A percentile compares a stretch with the other conserved stretches of the same genome.
Evolutionary conservation across 2,329 filamentous ascomycete species (phyloP).

Genomic region (Amesomyces nigricolor): DNA sequence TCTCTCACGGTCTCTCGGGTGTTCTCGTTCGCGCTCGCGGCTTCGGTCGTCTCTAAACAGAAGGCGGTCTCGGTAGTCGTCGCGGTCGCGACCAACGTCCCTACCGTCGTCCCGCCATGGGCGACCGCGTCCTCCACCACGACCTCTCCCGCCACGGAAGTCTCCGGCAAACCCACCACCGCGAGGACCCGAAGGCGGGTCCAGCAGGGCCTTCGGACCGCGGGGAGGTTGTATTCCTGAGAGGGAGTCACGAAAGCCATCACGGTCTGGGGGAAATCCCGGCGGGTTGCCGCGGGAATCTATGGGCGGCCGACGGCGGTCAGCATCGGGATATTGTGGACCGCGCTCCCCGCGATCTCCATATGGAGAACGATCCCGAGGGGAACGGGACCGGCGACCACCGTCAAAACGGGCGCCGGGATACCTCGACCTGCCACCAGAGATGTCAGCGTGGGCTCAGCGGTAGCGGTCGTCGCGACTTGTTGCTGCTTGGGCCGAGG

Average conservation of each 20-base stretch:
- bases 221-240: constrained; percentile 67
- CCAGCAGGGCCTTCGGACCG: constrained; percentile 73
- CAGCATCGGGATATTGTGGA: constrained; percentile 52
- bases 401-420: constrained; percentile 57
- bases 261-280: constrained; percentile 56
- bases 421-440: constrained; percentile 47
- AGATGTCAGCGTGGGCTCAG: constrained; percentile 25
- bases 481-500: background rate
- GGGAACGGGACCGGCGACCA: constrained; percentile 58
- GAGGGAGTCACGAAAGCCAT: constrained; percentile 50
- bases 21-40: constrained; percentile 51
- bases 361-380: constrained; percentile 65
- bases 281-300: constrained; percentile 52
- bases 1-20: constrained; percentile 32
- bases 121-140: constrained; percentile 52
- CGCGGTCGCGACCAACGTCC: constrained; percentile 58
- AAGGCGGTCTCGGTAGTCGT: constrained; percentile 47
- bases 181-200: constrained; percentile 61
- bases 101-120: constrained; percentile 59
- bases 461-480: background rate
- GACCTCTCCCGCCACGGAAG: constrained; percentile 46
- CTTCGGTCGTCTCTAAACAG: constrained; percentile 54
- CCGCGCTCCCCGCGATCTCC: constrained; percentile 37
- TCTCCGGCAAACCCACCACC: constrained; percentile 62
- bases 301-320: constrained; percentile 62